A percentile compares a stretch with the other conserved stretches of the same genome.
These are phyloP conservation scores for Brachypodium distachyon DNA, from an alignment of 202 grass and related monocot species.

Conservation along the genomic window DNA sequence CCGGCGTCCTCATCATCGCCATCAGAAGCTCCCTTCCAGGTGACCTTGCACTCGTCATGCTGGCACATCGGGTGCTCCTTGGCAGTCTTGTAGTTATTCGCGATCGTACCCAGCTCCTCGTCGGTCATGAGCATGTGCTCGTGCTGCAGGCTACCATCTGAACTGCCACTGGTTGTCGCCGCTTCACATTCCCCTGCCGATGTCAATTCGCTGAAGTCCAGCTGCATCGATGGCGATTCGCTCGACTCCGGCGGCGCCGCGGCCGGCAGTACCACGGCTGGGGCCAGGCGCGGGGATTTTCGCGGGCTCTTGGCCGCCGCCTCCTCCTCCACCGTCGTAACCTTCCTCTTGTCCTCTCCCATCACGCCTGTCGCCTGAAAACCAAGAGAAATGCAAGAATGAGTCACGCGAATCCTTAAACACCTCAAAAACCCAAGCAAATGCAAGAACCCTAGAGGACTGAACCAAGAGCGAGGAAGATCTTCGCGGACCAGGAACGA, in stretches of 20 bases:
- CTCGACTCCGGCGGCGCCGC: background rate
- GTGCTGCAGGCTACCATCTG: slow-evolving; percentile 6
- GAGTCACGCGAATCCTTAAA: background rate
- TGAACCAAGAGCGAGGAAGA: background rate
- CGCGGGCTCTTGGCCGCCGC: slow-evolving; percentile 11
- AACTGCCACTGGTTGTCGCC: background rate
- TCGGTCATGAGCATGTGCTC: slow-evolving; percentile 5
- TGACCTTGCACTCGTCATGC: slow-evolving; percentile 12
- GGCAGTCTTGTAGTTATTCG: slow-evolving; percentile 6
- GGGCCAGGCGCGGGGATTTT: slow-evolving; percentile 10
- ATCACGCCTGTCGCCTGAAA: slow-evolving; percentile 21
- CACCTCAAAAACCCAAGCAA: background rate
- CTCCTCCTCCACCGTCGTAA: background rate
- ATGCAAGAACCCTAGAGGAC: background rate
- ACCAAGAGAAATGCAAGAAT: background rate
- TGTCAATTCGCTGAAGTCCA: too few relatives aligned
- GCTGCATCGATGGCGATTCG: background rate
- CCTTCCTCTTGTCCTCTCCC: slow-evolving; percentile 26
- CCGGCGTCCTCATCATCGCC: background rate
- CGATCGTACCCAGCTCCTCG: slow-evolving; percentile 1
- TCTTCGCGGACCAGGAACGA: background rate
- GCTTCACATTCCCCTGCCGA: background rate
- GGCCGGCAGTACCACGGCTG: background rate
- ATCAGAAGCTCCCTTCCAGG: background rate
- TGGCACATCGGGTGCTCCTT: slow-evolving; percentile 15